Conservation (phyloP, 2,329 filamentous ascomycete species). For the Dothideomycetes sp. region DNA sequence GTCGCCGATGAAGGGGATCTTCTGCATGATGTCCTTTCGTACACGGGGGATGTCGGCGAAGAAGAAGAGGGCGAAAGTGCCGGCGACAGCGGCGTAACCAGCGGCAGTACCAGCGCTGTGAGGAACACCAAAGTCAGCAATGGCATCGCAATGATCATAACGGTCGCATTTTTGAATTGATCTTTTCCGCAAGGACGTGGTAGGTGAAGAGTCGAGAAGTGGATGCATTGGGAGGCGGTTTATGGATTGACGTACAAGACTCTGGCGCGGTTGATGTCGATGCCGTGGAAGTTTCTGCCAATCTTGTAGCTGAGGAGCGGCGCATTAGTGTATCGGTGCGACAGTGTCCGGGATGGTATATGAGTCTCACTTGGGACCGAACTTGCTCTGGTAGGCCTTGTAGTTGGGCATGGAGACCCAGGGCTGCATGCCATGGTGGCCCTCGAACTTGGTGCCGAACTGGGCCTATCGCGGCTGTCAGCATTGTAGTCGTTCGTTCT, state of each 20-base stretch:
- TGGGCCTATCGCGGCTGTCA: constrained; percentile 16
- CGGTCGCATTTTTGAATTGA: too few species aligned
- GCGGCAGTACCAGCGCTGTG: constrained; percentile 37
- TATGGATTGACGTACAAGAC: constrained; percentile 43
- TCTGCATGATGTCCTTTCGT: constrained; percentile 52
- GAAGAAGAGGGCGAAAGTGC: constrained; percentile 54
- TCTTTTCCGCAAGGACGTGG: too few species aligned
- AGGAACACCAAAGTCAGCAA: too few species aligned
- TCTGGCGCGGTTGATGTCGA: constrained; percentile 33
- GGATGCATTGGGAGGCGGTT: constrained; percentile 2
- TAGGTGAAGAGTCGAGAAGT: too few species aligned
- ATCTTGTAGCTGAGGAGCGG: constrained; percentile 39
- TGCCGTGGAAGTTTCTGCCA: constrained; percentile 40
- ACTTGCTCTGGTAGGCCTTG: constrained; percentile 47
- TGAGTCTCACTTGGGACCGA: constrained; percentile 48
- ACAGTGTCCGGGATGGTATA: background rate
- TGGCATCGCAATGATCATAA: too few species aligned
- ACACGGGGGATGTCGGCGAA: constrained; percentile 56
- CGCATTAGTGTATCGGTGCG: constrained; percentile 12
- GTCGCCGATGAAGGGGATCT: constrained; percentile 48
- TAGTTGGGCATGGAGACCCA: constrained; percentile 30
- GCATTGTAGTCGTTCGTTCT: constrained; percentile 4
- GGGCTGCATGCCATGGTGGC: constrained; percentile 23
- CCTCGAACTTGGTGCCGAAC: constrained; percentile 20
- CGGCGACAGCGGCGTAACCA: constrained; percentile 48